A percentile compares a stretch with the other conserved stretches of the same genome.
Conservation (phyloP, 257 asterid genomes). For the Nicotiana benthamiana region DNA sequence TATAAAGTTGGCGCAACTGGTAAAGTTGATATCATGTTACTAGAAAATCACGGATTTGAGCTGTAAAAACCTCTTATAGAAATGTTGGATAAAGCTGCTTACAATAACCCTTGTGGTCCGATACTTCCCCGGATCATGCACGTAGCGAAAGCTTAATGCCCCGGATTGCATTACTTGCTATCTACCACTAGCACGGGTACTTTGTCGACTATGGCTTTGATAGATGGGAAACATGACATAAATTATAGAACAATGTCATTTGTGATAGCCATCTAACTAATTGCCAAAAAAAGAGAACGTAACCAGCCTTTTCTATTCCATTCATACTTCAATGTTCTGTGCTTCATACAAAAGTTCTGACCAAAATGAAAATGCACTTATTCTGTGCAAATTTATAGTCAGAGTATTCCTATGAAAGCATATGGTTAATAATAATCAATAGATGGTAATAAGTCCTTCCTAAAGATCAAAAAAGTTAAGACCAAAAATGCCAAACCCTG, state of each 20-base stretch:
- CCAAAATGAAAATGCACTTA: constrained; percentile 5
- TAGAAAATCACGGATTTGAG: no score
- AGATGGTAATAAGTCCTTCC: constrained; percentile 1
- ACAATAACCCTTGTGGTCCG: no score
- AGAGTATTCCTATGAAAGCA: background rate
- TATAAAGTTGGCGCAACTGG: no score
- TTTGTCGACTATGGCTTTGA: no score
- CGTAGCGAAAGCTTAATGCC: no score
- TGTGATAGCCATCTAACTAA: background rate
- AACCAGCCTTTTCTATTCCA: constrained; percentile 5
- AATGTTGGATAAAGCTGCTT: accelerated
- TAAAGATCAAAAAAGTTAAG: background rate
- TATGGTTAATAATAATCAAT: background rate
- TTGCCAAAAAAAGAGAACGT: background rate
- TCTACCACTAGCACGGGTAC: no score
- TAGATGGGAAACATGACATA: background rate
- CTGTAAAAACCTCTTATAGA: accelerated
- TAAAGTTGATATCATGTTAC: no score
- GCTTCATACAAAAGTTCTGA: background rate
- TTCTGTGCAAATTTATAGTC: constrained; percentile 11
- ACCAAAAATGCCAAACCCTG: background rate
- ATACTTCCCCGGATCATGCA: no score
- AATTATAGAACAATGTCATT: background rate
- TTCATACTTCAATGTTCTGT: background rate
- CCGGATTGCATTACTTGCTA: no score